phyloP scores from a whole-genome alignment of 345 rosid species.

The Corymbia maculata region DNA sequence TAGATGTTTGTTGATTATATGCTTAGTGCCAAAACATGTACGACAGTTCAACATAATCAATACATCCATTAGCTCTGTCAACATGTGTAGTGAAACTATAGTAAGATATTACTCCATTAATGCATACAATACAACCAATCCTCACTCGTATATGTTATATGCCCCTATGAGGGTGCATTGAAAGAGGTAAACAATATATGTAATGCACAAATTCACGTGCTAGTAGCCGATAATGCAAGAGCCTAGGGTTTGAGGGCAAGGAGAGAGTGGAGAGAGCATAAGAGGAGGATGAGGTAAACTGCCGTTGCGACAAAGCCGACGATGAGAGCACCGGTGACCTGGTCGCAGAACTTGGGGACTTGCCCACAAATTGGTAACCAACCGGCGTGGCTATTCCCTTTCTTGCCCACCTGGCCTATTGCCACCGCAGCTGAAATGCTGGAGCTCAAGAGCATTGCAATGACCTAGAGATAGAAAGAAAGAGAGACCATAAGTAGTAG shows the following conservation, averaged over 20 bases:
- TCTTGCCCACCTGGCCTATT: slow-evolving; percentile 44
- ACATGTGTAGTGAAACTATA: not conserved
- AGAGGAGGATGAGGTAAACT: slow-evolving; percentile 19
- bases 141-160: not conserved
- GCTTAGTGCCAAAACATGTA: too few species aligned
- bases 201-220: not conserved
- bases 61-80: fast-evolving
- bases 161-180: not conserved
- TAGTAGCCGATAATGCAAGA: not conserved
- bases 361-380: slow-evolving; percentile 53
- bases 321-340: slow-evolving; percentile 23
- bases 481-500: not conserved
- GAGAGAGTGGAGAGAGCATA: slow-evolving; percentile 19
- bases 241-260: slow-evolving; percentile 7
- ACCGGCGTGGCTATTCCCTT: slow-evolving; percentile 49
- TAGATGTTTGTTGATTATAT: too few species aligned
- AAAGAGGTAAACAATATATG: not conserved
- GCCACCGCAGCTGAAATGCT: slow-evolving; percentile 53
- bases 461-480: slow-evolving; percentile 1
- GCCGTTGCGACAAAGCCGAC: slow-evolving; percentile 33
- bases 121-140: not conserved
- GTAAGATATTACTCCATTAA: not conserved
- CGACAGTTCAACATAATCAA: too few species aligned
- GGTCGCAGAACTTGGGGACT: slow-evolving; percentile 39
- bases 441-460: slow-evolving; percentile 24